Conservation (phyloP, 495 filamentous ascomycete species). For the Talaromyces wortmannii region DNA sequence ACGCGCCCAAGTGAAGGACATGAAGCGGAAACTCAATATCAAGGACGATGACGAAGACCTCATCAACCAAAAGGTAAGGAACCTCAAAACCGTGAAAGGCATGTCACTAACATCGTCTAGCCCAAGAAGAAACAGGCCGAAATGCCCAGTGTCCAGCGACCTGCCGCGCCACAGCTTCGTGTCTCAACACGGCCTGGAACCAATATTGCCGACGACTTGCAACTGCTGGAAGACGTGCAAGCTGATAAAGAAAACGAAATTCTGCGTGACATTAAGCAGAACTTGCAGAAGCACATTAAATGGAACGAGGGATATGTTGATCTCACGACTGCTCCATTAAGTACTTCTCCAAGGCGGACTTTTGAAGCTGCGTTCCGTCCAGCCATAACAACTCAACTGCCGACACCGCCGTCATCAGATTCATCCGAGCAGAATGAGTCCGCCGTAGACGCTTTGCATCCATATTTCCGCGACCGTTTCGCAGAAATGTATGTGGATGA, state of each 20-base stretch:
- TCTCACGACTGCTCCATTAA: conserved; percentile 71
- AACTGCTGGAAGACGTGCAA: conserved; percentile 63
- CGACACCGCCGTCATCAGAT: conserved; percentile 79
- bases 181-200: conserved; percentile 62
- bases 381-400: conserved; percentile 75
- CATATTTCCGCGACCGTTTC: conserved; percentile 42
- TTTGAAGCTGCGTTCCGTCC: conserved; percentile 64
- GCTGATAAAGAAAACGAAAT: conserved; percentile 80
- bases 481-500: conserved; percentile 37
- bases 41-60: conserved; percentile 93
- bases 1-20: conserved; percentile 70
- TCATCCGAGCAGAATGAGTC: conserved; percentile 50
- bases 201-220: conserved; percentile 65
- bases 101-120: conserved; percentile 24
- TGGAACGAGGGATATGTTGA: conserved; percentile 86
- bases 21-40: conserved; percentile 81
- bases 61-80: conserved; percentile 80
- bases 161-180: conserved; percentile 51
- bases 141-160: conserved; percentile 44
- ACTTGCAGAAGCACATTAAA: conserved; percentile 72
- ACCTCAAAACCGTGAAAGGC: not conserved
- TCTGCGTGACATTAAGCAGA: conserved; percentile 67
- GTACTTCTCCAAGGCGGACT: conserved; percentile 53
- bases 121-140: conserved; percentile 65
- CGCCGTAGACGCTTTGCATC: conserved; percentile 31